Base-by-base conservation (phyloP, 1,284 basidiomycete genomes). In the Apiotrichum laibachii region DNA sequence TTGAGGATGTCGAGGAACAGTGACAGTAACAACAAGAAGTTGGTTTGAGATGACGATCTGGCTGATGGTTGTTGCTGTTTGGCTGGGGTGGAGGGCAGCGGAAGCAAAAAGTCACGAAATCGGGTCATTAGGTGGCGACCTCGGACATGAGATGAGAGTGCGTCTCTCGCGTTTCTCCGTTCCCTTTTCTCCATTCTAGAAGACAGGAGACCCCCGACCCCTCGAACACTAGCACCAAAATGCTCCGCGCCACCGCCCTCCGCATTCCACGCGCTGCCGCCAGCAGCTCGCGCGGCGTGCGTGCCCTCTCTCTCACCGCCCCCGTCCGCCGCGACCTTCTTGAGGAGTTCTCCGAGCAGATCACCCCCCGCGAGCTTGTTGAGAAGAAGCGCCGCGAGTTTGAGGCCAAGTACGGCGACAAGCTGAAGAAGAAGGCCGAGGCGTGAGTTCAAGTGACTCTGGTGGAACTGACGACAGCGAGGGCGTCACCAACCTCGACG, bases 401-500 rank as follows among this genome's bases (percentile, higher is more conserved):
- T 49, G 77, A 78, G 60, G 73, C 63, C 10, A 78, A 77, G 66
- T 80, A 80, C 61, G 73, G 69, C 2, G 71, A 75, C 34, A 77
- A 77, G 63, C 64, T 80, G 40, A 76, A 73, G 62, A 60, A 68
- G 62, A 69, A 69, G 62, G 68, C 72, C 37, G 67, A 75, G 54
- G 59, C 68, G 78, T 78, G 66, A 69, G 78, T 76, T 5, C 12
- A 18, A 12, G 33, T 9, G 0, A 7, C 18, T 4, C 2, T 13
- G 16, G 18, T n/a, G 16, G n/a, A 8, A 16, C 8, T 22, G 10
- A 5, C 8, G 11, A 8, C 46, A 77, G 76, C 15, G 75, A 77
- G 59, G 75, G 76, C 11, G 71, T 74, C 1, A 26, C 57, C 42
- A 69, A 71, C 62, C 65, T 80, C 16, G 75, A 78, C 18, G 73